These are phyloP conservation scores for Phalaenopsis aphrodite DNA, from an alignment of 106 monocot species.

Conservation along the genomic window DNA sequence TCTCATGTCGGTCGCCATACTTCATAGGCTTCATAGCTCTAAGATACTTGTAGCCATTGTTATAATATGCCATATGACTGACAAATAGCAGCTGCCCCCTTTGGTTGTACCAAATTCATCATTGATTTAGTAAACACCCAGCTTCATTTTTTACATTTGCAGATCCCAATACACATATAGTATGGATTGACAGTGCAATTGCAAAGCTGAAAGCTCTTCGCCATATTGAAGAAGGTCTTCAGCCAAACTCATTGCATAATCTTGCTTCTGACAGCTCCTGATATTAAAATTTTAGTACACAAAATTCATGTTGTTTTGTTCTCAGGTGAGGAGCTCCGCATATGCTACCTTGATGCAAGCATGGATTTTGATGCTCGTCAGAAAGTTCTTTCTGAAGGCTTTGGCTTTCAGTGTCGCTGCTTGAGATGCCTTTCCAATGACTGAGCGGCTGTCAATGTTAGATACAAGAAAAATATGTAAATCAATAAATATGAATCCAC, in stretches of 20 bases:
- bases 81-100: no score
- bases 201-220: conserved; percentile 77
- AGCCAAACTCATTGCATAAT: neutral
- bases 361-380: conserved; percentile 68
- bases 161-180: conserved; percentile 90
- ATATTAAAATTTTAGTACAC: no score
- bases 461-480: no score
- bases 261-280: neutral
- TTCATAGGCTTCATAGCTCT: no score
- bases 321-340: conserved; percentile 76
- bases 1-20: no score
- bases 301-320: conserved; percentile 1
- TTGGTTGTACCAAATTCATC: no score
- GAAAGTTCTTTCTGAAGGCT: conserved; percentile 63
- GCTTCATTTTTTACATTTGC: conserved; percentile 6
- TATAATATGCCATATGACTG: no score
- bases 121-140: no score
- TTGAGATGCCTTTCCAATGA: conserved; percentile 52
- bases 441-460: conserved; percentile 14
- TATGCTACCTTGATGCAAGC: conserved; percentile 94
- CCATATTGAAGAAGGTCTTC: conserved; percentile 67
- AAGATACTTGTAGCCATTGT: no score
- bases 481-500: neutral
- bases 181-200: conserved; percentile 74
- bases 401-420: conserved; percentile 75